Percentiles rank a stretch among this genome's conserved stretches.
These are phyloP conservation scores for Tricholoma matsutake DNA, from an alignment of 768 basidiomycete genomes.

Conservation along the genomic window DNA sequence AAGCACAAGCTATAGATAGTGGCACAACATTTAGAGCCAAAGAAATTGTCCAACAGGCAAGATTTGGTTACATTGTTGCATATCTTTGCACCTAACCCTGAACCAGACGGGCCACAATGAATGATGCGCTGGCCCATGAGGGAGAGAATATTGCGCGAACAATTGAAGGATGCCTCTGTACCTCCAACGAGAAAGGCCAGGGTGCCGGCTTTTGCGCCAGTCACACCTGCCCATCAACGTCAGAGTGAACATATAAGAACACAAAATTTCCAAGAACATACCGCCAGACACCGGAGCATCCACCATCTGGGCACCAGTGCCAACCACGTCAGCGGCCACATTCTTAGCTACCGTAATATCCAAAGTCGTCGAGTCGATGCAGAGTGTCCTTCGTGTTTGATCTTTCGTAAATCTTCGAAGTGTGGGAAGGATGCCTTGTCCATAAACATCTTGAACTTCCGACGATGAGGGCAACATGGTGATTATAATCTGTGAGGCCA, in stretches of 20 bases:
- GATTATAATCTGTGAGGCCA: constrained; percentile 62
- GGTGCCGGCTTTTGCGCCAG: constrained; percentile 84
- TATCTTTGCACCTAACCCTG: constrained; percentile 85
- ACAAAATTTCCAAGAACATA: constrained; percentile 28
- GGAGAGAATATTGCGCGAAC: constrained; percentile 56
- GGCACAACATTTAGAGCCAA: constrained; percentile 9
- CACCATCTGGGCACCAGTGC: constrained; percentile 69
- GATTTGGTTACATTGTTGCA: constrained; percentile 71
- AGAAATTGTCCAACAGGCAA: neutral
- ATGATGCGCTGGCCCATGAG: constrained; percentile 82
- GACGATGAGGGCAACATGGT: constrained; percentile 95
- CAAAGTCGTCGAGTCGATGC: constrained; percentile 90
- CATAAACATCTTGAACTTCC: constrained; percentile 78
- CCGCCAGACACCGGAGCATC: constrained; percentile 96
- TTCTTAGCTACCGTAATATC: constrained; percentile 73
- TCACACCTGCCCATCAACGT: constrained; percentile 50
- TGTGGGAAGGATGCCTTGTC: constrained; percentile 61
- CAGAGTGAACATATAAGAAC: neutral
- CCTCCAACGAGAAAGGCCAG: constrained; percentile 93
- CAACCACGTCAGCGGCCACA: constrained; percentile 53
- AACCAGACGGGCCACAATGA: constrained; percentile 78
- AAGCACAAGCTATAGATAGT: constrained; percentile 48
- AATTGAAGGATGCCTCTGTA: constrained; percentile 50
- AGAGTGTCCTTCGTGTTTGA: constrained; percentile 46
- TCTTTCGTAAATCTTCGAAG: constrained; percentile 47